Conservation (phyloP, 805 yeast genomes). For the Wickerhamiella slavikovae region DNA sequence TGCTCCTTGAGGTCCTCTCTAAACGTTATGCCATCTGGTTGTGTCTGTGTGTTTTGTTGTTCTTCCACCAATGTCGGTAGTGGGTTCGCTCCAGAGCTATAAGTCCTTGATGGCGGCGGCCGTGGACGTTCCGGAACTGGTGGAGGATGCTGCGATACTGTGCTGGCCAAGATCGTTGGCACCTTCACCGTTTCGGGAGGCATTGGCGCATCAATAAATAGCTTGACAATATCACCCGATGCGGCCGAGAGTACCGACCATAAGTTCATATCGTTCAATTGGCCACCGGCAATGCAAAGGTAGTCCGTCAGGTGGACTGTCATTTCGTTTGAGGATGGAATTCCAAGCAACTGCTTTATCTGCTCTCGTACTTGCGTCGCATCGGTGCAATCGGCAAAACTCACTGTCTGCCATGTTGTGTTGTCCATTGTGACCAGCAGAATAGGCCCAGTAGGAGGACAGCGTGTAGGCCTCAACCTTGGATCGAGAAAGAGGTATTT, state of each 20-base stretch:
- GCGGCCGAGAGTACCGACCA: slow-evolving; percentile 12
- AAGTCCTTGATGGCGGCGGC: too few relatives aligned
- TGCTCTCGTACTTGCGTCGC: slow-evolving; percentile 22
- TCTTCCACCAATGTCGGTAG: too few relatives aligned
- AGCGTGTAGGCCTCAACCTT: slow-evolving; percentile 17
- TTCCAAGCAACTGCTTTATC: slow-evolving; percentile 15
- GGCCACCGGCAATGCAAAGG: slow-evolving; percentile 24
- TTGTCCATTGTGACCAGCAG: slow-evolving; percentile 51
- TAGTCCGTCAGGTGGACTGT: slow-evolving; percentile 49
- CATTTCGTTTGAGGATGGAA: neutral
- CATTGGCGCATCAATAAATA: slow-evolving; percentile 5
- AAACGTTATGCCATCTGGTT: too few relatives aligned
- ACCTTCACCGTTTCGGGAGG: too few relatives aligned
- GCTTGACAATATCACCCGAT: slow-evolving; percentile 13
- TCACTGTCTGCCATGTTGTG: slow-evolving; percentile 29
- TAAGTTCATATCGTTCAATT: slow-evolving; percentile 12
- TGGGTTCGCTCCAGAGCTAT: too few relatives aligned
- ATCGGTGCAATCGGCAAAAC: slow-evolving; percentile 14
- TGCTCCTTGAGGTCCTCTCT: too few relatives aligned
- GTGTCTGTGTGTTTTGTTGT: too few relatives aligned
- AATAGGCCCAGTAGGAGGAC: slow-evolving; percentile 12
- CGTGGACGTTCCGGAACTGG: too few relatives aligned
- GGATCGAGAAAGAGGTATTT: slow-evolving; percentile 7
- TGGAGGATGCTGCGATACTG: too few relatives aligned
- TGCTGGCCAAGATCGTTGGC: too few relatives aligned